A percentile compares a stretch with the other conserved stretches of the same genome.
Conservation (phyloP, 768 basidiomycete genomes). For the Ephemerocybe angulata region DNA sequence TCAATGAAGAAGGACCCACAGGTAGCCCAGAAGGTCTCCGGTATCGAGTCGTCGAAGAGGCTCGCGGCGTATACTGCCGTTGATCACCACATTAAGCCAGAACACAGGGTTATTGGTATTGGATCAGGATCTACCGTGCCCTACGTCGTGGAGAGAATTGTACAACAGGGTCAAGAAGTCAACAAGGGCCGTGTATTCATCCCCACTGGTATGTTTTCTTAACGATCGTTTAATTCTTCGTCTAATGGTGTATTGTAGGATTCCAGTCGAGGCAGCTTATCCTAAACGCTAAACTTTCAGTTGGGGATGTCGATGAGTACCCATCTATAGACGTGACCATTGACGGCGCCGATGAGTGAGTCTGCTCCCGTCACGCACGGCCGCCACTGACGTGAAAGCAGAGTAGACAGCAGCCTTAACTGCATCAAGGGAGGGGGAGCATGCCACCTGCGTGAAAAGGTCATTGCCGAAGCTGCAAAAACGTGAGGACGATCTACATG, state of each 20-base stretch:
- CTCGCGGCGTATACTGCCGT: constrained; percentile 94
- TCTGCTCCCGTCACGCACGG: background rate
- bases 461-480: constrained; percentile 91
- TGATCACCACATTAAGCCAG: constrained; percentile 77
- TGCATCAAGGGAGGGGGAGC: constrained; percentile 98
- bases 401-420: constrained; percentile 83
- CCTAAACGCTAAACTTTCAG: constrained; percentile 65
- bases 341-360: constrained; percentile 96
- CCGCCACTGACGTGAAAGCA: constrained; percentile 24
- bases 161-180: constrained; percentile 69
- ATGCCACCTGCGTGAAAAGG: constrained; percentile 95
- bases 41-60: constrained; percentile 79
- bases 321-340: constrained; percentile 92
- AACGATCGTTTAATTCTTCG: background rate
- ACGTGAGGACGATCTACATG: constrained; percentile 46
- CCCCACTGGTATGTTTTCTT: constrained; percentile 62
- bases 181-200: constrained; percentile 87
- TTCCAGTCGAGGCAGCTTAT: constrained; percentile 98
- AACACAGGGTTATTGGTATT: constrained; percentile 88
- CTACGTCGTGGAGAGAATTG: constrained; percentile 93
- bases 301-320: constrained; percentile 90
- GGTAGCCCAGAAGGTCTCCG: constrained; percentile 25
- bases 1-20: constrained; percentile 4
- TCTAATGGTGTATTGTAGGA: constrained; percentile 35
- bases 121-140: constrained; percentile 95